Base-by-base conservation (phyloP, 75 land plant genomes). In the Selaginella tamariscina region DNA sequence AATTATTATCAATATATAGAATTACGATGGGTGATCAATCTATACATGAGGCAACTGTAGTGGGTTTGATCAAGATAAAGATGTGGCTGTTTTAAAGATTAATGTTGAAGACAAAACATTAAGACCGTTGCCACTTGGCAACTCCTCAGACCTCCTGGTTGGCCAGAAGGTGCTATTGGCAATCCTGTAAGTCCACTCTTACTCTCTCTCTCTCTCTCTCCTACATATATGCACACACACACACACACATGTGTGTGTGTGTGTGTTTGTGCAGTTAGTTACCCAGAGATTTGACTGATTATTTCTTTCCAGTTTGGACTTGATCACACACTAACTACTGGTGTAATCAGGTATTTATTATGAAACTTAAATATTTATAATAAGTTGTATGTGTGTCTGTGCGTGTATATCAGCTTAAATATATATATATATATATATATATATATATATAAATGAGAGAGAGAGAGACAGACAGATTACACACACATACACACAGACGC, bases 101-200 rank as follows among this genome's bases (percentile, higher is more conserved):
- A 84, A 87, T 75, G 96, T 86, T 21, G 88, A 91, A 22, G 70
- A 83, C 44, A 86, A 87, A 44, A 86, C 83, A 63, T 71, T 94
- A 27, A 81, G 88, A 56, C 98, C 98, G 18, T 72, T 94, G 33
- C 96, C 98, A 55, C 69, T 94, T 77, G 98, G 98, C 31, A 66
- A 82, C 39, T 94, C 98, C 29, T 77, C 88, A n/a, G 96, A 94
- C 56, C 79, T 94, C 66, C 85, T 94, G 33, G 98, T 94, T 68
- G 98, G 98, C 26, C 98, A 94, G 73, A 89, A 87, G 81, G 98
- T 94, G 98, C 98, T 54, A 94, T 94, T 65, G 98, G 98, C 2
- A 94, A 94, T 77, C 98, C 98, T 28, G 96, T 94, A 72, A 79
- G 94, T 81, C 21, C 1, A 27, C 18, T 39, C 15, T 15, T 5